Conservation (phyloP, 2,329 filamentous ascomycete species). For the Hymenoscyphus salicellus region DNA sequence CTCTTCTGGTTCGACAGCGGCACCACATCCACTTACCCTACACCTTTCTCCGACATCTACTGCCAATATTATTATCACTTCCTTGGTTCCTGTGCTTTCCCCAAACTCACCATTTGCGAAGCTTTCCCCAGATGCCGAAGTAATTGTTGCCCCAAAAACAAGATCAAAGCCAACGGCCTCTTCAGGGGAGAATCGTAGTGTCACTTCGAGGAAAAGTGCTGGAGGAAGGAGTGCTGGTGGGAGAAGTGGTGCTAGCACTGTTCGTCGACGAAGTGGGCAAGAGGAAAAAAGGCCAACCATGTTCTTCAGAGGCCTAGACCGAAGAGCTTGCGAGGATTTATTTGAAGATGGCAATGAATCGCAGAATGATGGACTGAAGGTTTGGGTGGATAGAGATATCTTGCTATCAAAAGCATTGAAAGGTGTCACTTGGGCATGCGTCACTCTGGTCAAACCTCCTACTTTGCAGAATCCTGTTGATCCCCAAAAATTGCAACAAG, state of each 20-base stretch:
- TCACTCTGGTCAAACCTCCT: constrained; percentile 83
- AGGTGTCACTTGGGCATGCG: constrained; percentile 71
- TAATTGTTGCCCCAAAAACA: constrained; percentile 93
- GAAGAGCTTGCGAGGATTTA: constrained; percentile 66
- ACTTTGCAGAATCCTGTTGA: constrained; percentile 70
- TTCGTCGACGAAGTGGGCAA: constrained; percentile 56
- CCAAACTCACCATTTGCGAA: constrained; percentile 78
- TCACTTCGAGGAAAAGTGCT: constrained; percentile 75
- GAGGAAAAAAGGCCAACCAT: constrained; percentile 66
- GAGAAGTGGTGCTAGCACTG: constrained; percentile 71
- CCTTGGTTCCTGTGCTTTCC: constrained; percentile 71
- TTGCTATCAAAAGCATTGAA: constrained; percentile 69
- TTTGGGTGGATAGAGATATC: constrained; percentile 84
- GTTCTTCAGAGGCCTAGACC: constrained; percentile 78
- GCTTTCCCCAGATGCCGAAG: constrained; percentile 89
- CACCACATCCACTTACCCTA: constrained; percentile 77
- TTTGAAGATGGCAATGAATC: constrained; percentile 62
- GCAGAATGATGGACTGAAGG: constrained; percentile 59
- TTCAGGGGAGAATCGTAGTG: constrained; percentile 74
- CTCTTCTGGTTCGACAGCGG: constrained; percentile 49
- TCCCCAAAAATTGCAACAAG: constrained; percentile 62
- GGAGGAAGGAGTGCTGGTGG: constrained; percentile 63
- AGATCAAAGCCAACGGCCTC: constrained; percentile 65
- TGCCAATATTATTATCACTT: constrained; percentile 83
- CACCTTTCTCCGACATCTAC: constrained; percentile 95